A percentile compares a stretch with the other conserved stretches of the same genome.
phyloP scores from a whole-genome alignment of 2,329 filamentous ascomycete species.

The Drechmeria coniospora region DNA sequence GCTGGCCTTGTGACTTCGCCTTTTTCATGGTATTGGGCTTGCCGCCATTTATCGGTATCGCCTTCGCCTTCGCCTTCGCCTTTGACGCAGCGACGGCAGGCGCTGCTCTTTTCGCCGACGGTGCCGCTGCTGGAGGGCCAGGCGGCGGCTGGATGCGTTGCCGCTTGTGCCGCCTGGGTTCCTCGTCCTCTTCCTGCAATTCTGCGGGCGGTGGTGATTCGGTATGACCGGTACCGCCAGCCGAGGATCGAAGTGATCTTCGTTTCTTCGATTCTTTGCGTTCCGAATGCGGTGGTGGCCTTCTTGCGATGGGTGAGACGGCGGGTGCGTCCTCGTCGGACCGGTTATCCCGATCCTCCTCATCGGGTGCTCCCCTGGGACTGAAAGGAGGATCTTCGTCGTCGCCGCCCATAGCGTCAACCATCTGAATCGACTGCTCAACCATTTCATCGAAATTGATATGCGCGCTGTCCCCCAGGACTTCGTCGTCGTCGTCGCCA shows the following conservation, averaged over 20 bases:
- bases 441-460: slow-evolving; percentile 14
- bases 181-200: slow-evolving; percentile 10
- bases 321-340: slow-evolving; percentile 5
- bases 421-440: slow-evolving; percentile 28
- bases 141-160: slow-evolving; percentile 10
- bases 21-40: slow-evolving; percentile 11
- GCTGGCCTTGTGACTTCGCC: slow-evolving; percentile 7
- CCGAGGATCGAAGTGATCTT: slow-evolving; percentile 2
- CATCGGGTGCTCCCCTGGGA: slow-evolving; percentile 6
- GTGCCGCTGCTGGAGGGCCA: slow-evolving; percentile 10
- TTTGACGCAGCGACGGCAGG: slow-evolving; percentile 2
- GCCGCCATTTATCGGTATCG: slow-evolving; percentile 1
- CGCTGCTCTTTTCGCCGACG: slow-evolving; percentile 11
- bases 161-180: slow-evolving; percentile 11
- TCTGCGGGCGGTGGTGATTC: slow-evolving; percentile 6
- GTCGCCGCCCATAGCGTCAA: slow-evolving; percentile 16
- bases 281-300: no score
- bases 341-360: slow-evolving; percentile 9
- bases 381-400: slow-evolving; percentile 1
- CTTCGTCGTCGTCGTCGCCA: slow-evolving; percentile 11
- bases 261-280: slow-evolving; percentile 7
- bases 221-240: slow-evolving; percentile 1
- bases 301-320: no score
- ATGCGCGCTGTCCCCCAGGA: slow-evolving; percentile 12
- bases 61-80: slow-evolving; percentile 2